A percentile compares a stretch with the other conserved stretches of the same genome.
Conservation (phyloP, 1,284 basidiomycete species). For the Leccinum pseudoinsigne region DNA sequence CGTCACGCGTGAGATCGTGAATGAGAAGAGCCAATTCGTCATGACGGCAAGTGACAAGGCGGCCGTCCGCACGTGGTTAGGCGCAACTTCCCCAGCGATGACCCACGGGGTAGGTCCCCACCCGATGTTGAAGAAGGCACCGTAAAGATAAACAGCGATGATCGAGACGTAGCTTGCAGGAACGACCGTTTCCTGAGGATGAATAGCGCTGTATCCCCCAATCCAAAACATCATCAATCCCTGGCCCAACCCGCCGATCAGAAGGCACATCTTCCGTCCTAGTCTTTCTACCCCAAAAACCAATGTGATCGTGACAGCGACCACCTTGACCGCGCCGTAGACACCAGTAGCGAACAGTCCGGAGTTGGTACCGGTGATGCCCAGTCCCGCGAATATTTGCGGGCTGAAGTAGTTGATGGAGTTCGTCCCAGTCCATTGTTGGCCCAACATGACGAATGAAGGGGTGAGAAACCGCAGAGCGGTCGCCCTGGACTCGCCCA, state of each 20-base stretch:
- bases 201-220: slow-evolving; percentile 44
- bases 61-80: slow-evolving; percentile 47
- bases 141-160: slow-evolving; percentile 49
- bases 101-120: slow-evolving; percentile 45
- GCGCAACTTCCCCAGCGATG: slow-evolving; percentile 47
- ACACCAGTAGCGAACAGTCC: slow-evolving; percentile 61
- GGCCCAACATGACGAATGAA: slow-evolving; percentile 52
- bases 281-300: slow-evolving; percentile 44
- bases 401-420: slow-evolving; percentile 59
- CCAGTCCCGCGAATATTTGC: slow-evolving; percentile 52
- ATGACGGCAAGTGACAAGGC: slow-evolving; percentile 44
- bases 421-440: slow-evolving; percentile 64
- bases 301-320: slow-evolving; percentile 41
- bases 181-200: slow-evolving; percentile 35
- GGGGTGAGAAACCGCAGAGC: slow-evolving; percentile 52
- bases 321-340: slow-evolving; percentile 60
- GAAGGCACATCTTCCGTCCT: slow-evolving; percentile 47
- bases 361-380: slow-evolving; percentile 50
- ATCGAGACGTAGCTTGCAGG: slow-evolving; percentile 51
- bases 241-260: slow-evolving; percentile 47
- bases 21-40: slow-evolving; percentile 50
- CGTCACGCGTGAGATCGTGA: slow-evolving; percentile 50
- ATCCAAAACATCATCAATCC: slow-evolving; percentile 52
- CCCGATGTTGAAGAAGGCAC: slow-evolving; percentile 45
- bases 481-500: slow-evolving; percentile 45